These are phyloP conservation scores for Boletus rufocinnamomeus DNA, from an alignment of 768 basidiomycete species.

Conservation along the genomic window DNA sequence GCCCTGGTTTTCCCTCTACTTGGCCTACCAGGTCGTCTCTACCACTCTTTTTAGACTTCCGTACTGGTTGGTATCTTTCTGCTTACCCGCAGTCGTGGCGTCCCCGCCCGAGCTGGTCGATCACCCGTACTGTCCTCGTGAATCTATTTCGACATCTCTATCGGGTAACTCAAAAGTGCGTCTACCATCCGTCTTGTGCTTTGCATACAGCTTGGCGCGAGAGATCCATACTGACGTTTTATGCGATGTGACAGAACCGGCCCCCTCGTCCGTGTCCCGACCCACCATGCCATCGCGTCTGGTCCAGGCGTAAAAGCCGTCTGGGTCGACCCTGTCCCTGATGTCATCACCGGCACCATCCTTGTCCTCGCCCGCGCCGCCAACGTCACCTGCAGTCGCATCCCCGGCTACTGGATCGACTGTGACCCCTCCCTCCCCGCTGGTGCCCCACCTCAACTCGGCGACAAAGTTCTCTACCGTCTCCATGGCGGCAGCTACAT, in stretches of 20 bases:
- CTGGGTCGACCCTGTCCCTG: constrained; percentile 38
- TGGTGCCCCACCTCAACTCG: constrained; percentile 24
- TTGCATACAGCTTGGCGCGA: not conserved
- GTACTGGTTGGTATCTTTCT: constrained; percentile 30
- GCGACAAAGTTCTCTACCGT: constrained; percentile 37
- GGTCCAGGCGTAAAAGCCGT: constrained; percentile 31
- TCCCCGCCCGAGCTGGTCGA: constrained; percentile 26
- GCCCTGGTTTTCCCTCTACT: constrained; percentile 19
- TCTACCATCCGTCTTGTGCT: not conserved
- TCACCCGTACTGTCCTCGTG: constrained; percentile 23
- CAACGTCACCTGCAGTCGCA: constrained; percentile 28
- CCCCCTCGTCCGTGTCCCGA: constrained; percentile 20
- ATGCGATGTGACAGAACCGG: constrained; percentile 17
- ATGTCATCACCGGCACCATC: constrained; percentile 37
- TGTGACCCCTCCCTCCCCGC: constrained; percentile 17
- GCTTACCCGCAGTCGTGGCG: constrained; percentile 26
- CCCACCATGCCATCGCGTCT: constrained; percentile 20
- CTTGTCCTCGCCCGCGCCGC: constrained; percentile 30
- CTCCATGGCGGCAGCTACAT: constrained; percentile 37
- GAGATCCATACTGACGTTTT: not conserved
- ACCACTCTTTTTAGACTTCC: constrained; percentile 27
- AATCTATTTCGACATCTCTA: constrained; percentile 21
- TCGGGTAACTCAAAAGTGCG: constrained; percentile 24
- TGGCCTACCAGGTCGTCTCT: constrained; percentile 23
- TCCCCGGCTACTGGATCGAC: constrained; percentile 42